phyloP scores from a whole-genome alignment of 1,139 yeast genomes.

The Hyphopichia pseudoburtonii region DNA sequence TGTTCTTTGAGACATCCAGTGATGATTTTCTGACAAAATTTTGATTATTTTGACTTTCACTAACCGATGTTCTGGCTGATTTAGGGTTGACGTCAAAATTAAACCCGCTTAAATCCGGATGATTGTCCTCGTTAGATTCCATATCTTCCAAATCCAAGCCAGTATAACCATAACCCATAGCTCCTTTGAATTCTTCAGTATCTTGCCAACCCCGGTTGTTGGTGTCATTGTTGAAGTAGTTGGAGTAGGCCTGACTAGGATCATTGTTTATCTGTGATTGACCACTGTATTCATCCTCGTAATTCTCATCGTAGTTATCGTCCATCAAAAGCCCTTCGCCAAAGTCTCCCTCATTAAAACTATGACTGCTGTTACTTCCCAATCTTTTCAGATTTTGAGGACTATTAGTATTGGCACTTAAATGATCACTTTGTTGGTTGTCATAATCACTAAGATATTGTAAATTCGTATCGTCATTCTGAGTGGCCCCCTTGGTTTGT shows the following conservation, averaged over 20 bases:
- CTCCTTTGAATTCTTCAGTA: not conserved
- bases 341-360: slow-evolving; percentile 4
- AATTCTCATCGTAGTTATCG: not conserved
- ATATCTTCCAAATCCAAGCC: slow-evolving; percentile 8
- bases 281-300: not conserved
- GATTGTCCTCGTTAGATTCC: slow-evolving; percentile 5
- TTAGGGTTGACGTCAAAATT: slow-evolving; percentile 20
- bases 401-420: slow-evolving; percentile 4
- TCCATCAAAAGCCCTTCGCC: not conserved
- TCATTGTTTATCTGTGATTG: too few species aligned
- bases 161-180: slow-evolving; percentile 3
- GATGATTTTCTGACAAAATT: not conserved
- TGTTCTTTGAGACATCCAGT: not conserved
- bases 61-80: not conserved
- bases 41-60: not conserved
- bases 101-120: slow-evolving; percentile 20
- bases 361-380: slow-evolving; percentile 2
- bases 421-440: slow-evolving; percentile 1
- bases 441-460: slow-evolving; percentile 3
- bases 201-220: not conserved
- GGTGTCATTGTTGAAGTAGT: not conserved
- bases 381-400: slow-evolving; percentile 4
- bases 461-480: not conserved
- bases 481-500: not conserved
- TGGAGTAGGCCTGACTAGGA: too few species aligned